Evolutionary conservation across 164 flowering plant species (phyloP), one percentile per base, ranked within the genome.

Genomic region (Umbilicus rupestris): DNA sequence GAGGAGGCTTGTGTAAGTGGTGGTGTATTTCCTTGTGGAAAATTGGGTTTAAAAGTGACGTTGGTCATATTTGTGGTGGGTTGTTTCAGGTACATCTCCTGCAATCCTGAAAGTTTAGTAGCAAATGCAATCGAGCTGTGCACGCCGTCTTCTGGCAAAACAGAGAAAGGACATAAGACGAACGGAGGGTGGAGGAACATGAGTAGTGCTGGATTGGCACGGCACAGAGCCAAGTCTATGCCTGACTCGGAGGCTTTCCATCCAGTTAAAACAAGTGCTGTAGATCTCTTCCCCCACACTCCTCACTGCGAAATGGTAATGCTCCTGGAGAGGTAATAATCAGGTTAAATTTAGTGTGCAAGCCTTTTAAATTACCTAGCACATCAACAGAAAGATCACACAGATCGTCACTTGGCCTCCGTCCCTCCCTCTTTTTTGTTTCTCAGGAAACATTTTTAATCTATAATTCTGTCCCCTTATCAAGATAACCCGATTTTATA

Each of bases 51-150:
- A 55, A 55, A 55, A 10, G 28, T 12, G 10, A 11, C 19, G 7
- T 58, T 64, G 20, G 28, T 62, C 44, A 30, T 39, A 42, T 29
- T 16, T 39, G 58, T 10, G 63, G 64, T 71, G 39, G 44, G 57
- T 58, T 63, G 64, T 29, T 75, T 63, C 81, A 90, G 98, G 49
- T 92, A 92, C 80, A 90, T 92, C 65, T 93, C 98, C 50, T 93
- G 98, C 74, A 93, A 90, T 75, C 98, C 97, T 1, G 98, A 93
- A 60, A 90, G 82, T 69, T 78, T 94, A 71, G 87, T 87, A 68
- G 97, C 97, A 64, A 93, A 93, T 79, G 92, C 96, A 0, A 90
- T 89, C 22, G 94, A 93, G 80, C 87, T 93, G 39, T 87, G 92
- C 80, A 84, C 96, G 20, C 94, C 92, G 33, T 85, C 90, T 35